Percentiles rank a stretch among this genome's conserved stretches.
phyloP scores from a whole-genome alignment of 495 filamentous ascomycete genomes.

The Ramalina intermedia region DNA sequence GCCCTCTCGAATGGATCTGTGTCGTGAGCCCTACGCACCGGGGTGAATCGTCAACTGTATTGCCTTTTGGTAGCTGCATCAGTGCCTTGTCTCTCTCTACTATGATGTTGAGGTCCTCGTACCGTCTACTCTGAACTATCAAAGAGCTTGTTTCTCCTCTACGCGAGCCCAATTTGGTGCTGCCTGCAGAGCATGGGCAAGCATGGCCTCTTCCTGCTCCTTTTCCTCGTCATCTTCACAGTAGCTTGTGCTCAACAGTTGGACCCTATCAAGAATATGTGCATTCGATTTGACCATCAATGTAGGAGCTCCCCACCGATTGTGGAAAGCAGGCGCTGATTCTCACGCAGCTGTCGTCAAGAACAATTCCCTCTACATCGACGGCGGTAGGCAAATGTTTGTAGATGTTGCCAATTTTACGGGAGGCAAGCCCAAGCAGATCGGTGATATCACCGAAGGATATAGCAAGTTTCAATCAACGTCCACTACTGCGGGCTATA shows the following conservation, averaged over 20 bases:
- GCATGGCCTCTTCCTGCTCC: neutral
- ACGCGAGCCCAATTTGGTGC: no score
- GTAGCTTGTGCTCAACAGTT: conserved; percentile 4
- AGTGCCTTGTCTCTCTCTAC: no score
- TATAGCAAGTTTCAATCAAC: conserved; percentile 11
- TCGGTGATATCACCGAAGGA: conserved; percentile 10
- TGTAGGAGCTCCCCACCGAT: conserved; percentile 11
- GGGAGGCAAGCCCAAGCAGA: conserved; percentile 5
- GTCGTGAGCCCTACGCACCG: no score
- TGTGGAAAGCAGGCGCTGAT: conserved; percentile 2
- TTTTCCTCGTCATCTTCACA: neutral
- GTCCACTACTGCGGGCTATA: neutral
- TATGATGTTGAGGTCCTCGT: no score
- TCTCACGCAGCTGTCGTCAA: conserved; percentile 20
- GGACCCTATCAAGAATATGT: conserved; percentile 22
- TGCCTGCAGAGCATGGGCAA: neutral
- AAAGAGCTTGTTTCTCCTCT: no score
- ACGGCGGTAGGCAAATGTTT: conserved; percentile 25
- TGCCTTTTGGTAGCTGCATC: no score
- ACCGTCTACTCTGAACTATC: no score
- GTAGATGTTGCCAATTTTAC: conserved; percentile 4
- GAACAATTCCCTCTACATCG: conserved; percentile 25
- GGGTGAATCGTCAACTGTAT: no score
- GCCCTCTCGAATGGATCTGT: no score
- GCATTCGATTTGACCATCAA: conserved; percentile 21